Base-by-base conservation (phyloP, 495 filamentous ascomycete genomes). In the Talaromyces wortmannii region DNA sequence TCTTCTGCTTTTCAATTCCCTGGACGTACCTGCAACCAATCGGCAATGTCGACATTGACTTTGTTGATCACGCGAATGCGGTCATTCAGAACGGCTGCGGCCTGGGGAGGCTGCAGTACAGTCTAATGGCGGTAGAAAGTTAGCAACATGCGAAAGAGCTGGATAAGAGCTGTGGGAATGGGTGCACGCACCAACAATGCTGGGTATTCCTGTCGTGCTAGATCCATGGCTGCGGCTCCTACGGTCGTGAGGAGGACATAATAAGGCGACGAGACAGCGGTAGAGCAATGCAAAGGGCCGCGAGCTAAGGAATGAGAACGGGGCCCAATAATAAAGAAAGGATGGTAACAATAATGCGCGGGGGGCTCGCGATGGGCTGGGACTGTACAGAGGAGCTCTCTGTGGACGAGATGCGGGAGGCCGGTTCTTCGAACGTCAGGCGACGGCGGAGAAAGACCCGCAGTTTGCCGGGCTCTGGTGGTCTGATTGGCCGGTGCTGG, bases 101-200 rank as follows among this genome's bases (percentile, higher is more conserved):
- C 92, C 74, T 94, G 90, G 59, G 75, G 77, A 12, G 94, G 95
- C 62, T 91, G 83, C 60, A 98, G 79, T 59, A 83, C 84, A 55
- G 84, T 86, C 92, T 97, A 63, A 55, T 36, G 31, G 17, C n/a
- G 7, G 12, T 18, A 5, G 42, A 50, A 8, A 18, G 53, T 47
- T 29, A 58, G 40, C 36, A 45, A 17, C 33, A 42, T 43, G 30
- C 15, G 16, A 29, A 15, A 33, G 45, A 12, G 32, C 18, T 17
- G 47, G 53, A 58, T 55, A 53, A 31, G 43, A 52, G 52, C 48
- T 49, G 33, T 50, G 52, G 49, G 56, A 53, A 63, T 59, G 55
- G 89, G 70, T 81, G 96, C 91, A 84, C 81, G 96, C 81, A 98
- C 94, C 88, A 97, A 84, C 81, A 98, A 83, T 30, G 88, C 88